Evolutionary conservation across 208 protist species (phyloP).

Genomic region (Crithidia brevicula): DNA sequence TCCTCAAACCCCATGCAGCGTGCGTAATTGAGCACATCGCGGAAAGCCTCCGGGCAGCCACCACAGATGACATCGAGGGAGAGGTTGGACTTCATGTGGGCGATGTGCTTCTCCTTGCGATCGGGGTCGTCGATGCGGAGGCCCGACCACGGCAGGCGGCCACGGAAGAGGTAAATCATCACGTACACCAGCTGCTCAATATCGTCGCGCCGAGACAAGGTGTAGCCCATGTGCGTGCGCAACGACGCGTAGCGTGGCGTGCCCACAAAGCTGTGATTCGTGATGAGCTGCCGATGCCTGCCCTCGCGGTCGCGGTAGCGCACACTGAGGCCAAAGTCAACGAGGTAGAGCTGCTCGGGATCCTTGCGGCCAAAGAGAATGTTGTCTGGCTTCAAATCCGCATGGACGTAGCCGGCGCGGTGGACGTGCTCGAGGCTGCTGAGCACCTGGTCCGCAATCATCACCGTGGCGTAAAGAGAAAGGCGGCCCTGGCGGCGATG

Average conservation of each 20-base stretch:
- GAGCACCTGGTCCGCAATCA: conserved; percentile 97
- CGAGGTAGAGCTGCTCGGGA: conserved; percentile 67
- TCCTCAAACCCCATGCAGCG: conserved; percentile 73
- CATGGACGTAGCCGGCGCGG: conserved; percentile 77
- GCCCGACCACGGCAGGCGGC: conserved; percentile 96
- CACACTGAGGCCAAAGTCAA: conserved; percentile 84
- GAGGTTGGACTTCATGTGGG: conserved; percentile 59
- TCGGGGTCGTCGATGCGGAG: conserved; percentile 55
- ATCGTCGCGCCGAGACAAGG: conserved; percentile 91
- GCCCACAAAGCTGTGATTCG: conserved; percentile 70
- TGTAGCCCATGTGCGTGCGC: conserved; percentile 98
- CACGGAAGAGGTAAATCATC: conserved; percentile 98
- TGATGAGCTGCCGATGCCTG: conserved; percentile 76
- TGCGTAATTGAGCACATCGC: conserved; percentile 59
- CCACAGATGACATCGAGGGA: conserved; percentile 45
- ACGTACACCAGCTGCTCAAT: conserved; percentile 91
- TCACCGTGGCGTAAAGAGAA: conserved; percentile 97
- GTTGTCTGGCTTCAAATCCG: conserved; percentile 92
- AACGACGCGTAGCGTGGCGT: conserved; percentile 92
- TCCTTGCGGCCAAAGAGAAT: conserved; percentile 78
- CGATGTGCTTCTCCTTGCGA: conserved; percentile 64
- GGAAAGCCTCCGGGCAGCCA: conserved; percentile 76
- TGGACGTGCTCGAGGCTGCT: conserved; percentile 95
- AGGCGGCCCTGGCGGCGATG: conserved; percentile 87
- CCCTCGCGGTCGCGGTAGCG: conserved; percentile 60